These are phyloP conservation scores for Phaffia tasmanica DNA, from an alignment of 768 basidiomycete genomes.

Conservation along the genomic window DNA sequence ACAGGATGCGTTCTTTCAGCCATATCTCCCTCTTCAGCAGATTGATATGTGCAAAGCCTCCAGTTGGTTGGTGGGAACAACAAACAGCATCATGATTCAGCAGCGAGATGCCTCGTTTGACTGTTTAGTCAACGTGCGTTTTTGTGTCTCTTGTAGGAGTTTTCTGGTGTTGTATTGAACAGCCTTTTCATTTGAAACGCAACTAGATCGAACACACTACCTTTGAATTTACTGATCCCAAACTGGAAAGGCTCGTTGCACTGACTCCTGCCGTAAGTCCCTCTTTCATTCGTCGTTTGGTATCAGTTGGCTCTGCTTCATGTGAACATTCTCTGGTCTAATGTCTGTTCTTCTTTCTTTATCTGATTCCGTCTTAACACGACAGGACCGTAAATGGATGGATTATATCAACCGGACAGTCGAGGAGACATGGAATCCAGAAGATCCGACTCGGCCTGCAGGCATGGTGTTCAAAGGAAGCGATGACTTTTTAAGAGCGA, in stretches of 20 bases:
- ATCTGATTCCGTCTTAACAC: no score
- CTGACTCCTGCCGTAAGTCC: slow-evolving; percentile 68
- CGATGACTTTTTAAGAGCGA: slow-evolving; percentile 83
- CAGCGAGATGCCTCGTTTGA: slow-evolving; percentile 59
- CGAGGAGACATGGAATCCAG: slow-evolving; percentile 55
- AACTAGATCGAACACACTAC: slow-evolving; percentile 68
- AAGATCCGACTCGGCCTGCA: slow-evolving; percentile 48
- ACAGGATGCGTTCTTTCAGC: slow-evolving; percentile 91
- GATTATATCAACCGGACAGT: slow-evolving; percentile 51
- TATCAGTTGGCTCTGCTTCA: not conserved
- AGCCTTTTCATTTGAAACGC: slow-evolving; percentile 6
- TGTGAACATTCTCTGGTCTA: not conserved
- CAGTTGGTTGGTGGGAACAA: slow-evolving; percentile 72
- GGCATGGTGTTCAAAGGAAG: slow-evolving; percentile 83
- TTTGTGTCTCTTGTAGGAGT: not conserved
- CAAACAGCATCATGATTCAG: slow-evolving; percentile 87
- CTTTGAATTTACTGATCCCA: slow-evolving; percentile 76
- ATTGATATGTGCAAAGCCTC: slow-evolving; percentile 73
- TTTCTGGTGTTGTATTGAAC: not conserved
- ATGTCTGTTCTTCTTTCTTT: no score
- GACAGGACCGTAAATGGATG: slow-evolving; percentile 70
- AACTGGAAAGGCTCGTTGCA: slow-evolving; percentile 61
- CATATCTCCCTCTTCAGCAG: slow-evolving; percentile 91
- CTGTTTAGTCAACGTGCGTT: slow-evolving; percentile 67
- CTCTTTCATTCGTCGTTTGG: slow-evolving; percentile 27